These are phyloP conservation scores for Ensete ventricosum DNA, from an alignment of 176 grass and related monocot species.

Conservation along the genomic window DNA sequence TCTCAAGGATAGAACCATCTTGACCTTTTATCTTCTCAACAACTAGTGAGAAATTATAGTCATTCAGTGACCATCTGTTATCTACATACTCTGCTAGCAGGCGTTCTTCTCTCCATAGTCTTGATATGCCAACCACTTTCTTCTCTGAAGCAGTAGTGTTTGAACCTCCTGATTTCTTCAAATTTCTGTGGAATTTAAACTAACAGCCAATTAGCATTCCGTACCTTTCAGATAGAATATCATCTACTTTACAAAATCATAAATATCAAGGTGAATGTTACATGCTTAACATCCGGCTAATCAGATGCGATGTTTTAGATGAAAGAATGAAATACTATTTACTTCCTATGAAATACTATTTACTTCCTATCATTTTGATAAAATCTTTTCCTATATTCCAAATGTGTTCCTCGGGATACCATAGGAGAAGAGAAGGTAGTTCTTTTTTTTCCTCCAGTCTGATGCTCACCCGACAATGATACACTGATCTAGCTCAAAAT, in stretches of 20 bases:
- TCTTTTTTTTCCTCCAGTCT: no score
- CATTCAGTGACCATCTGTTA: constrained; percentile 54
- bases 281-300: not conserved
- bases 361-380: not conserved
- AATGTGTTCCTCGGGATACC: not conserved
- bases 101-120: constrained; percentile 24
- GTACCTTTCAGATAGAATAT: not conserved
- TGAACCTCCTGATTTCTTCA: constrained; percentile 35
- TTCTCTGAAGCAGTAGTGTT: constrained; percentile 13
- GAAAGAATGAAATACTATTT: not conserved
- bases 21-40: constrained; percentile 26
- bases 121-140: constrained; percentile 51
- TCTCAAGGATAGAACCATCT: constrained; percentile 44
- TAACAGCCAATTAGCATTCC: not conserved
- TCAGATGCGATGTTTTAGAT: no score
- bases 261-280: not conserved
- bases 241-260: not conserved
- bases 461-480: no score
- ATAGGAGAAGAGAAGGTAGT: no score
- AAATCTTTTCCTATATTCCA: not conserved
- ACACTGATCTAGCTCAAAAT: not conserved
- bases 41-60: constrained; percentile 36
- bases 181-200: not conserved
- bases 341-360: not conserved
- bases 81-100: constrained; percentile 56